Conservation (phyloP, 768 basidiomycete species). For the Ramaria rubella region DNA sequence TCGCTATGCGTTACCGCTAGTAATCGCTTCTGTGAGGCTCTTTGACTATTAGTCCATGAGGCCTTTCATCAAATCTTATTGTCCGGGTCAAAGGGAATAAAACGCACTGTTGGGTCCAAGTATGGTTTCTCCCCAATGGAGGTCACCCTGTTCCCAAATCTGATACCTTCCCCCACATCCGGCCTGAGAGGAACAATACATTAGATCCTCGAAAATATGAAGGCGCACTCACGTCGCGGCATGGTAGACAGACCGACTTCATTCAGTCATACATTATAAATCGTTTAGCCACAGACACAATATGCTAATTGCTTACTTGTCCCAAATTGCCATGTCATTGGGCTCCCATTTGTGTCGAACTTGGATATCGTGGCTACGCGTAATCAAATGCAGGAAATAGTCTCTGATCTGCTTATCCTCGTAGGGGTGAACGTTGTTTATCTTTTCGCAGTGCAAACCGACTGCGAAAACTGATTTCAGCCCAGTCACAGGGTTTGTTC, state of each 20-base stretch:
- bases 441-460: conserved; percentile 6
- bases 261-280: background rate
- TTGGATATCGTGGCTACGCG: conserved; percentile 11
- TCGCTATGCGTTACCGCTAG: no score
- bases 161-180: background rate
- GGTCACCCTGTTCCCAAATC: conserved; percentile 1
- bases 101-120: background rate
- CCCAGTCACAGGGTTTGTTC: conserved; percentile 26
- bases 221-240: conserved; percentile 1
- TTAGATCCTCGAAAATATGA: background rate
- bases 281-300: conserved; percentile 10
- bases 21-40: no score
- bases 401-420: conserved; percentile 1
- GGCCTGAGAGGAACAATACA: background rate
- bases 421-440: conserved; percentile 12
- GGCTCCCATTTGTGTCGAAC: conserved; percentile 15
- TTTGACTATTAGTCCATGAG: no score
- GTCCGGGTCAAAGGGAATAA: no score
- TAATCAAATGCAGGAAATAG: conserved; percentile 1
- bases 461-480: conserved; percentile 13
- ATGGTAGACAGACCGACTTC: conserved; percentile 4
- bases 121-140: conserved; percentile 6
- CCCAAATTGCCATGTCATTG: conserved; percentile 19
- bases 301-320: conserved; percentile 14
- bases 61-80: no score